Evolutionary conservation across 2,329 filamentous ascomycete genomes (phyloP), one percentile per base, ranked within the genome.

Genomic region (Bipolaris sorokiniana): DNA sequence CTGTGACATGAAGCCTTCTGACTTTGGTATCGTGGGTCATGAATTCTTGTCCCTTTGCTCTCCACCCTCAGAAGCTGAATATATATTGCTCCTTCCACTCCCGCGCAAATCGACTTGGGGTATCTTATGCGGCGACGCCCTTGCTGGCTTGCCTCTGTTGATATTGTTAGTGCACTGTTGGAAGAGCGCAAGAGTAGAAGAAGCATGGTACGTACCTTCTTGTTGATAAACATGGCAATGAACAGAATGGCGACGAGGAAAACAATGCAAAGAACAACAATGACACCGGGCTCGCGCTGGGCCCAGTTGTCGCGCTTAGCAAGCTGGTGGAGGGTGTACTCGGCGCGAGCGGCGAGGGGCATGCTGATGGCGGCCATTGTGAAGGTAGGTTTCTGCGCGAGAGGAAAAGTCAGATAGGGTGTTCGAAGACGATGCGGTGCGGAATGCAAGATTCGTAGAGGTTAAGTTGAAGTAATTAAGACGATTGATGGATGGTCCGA

Each of bases 231-330:
- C 38, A 88, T 78, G 48, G 69, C 65, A 53, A 82, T 61, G 47
- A 88, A 70, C 23, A 84, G 81, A 58, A 82, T 54, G 37, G 59
- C 79, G 63, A 88, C 82, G 58, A 86, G 66, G 68, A 84, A 84
- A 72, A 87, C 79, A 65, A 88, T 85, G 74, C 77, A 80, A 75
- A 88, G 86, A 54, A 88, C 86, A 62, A 88, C 77, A 48, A 88
- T 80, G 61, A 88, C 84, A 73, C 86, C 86, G 42, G 83, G 80
- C 68, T 88, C 83, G 31, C 75, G 67, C 59, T 75, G 65, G 22
- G 86, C 84, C 83, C 84, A 88, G 79, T 87, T 85, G 54, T 58
- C 26, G 31, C 86, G 82, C 79, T 82, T 86, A 69, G 77, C 70
- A 60, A 86, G 66, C 49, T 77, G 73, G 68, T 69, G 70, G 64